phyloP scores from a whole-genome alignment of 768 basidiomycete species.

The Lactarius akahatsu region DNA sequence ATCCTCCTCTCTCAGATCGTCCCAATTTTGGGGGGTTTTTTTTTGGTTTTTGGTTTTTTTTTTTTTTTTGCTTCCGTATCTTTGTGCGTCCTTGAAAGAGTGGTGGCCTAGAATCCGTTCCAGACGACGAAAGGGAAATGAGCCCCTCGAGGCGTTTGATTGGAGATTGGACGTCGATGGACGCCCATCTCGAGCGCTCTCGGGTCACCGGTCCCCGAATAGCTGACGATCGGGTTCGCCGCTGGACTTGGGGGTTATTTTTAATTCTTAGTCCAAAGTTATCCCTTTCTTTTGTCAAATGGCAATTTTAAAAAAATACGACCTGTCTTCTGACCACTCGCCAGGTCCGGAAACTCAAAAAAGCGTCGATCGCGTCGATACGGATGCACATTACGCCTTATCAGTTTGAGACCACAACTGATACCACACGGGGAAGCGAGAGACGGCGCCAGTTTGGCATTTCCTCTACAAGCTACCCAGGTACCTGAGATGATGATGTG shows the following conservation, averaged over 20 bases:
- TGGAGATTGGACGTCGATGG: neutral
- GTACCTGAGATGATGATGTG: neutral
- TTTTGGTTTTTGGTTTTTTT: neutral
- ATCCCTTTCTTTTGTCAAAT: neutral
- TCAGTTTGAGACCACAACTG: neutral
- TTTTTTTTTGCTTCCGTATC: neutral
- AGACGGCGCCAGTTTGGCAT: neutral
- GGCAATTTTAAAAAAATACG: neutral
- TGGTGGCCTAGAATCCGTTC: neutral
- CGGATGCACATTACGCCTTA: slow-evolving; percentile 21
- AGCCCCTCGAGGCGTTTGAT: neutral
- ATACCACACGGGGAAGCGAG: neutral
- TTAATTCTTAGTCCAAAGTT: neutral
- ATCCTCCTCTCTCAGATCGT: neutral
- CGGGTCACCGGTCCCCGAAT: neutral
- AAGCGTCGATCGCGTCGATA: slow-evolving; percentile 18
- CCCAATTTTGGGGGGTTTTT: neutral
- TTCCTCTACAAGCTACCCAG: neutral
- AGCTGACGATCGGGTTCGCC: slow-evolving; percentile 8
- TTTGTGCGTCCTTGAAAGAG: neutral
- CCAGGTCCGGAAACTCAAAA: slow-evolving; percentile 21
- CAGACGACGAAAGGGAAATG: neutral
- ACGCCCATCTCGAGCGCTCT: neutral
- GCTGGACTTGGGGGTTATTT: slow-evolving; percentile 9
- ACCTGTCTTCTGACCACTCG: slow-evolving; percentile 1